phyloP scores from a whole-genome alignment of 306 rosid genomes.

The Vachellia pachyceras region DNA sequence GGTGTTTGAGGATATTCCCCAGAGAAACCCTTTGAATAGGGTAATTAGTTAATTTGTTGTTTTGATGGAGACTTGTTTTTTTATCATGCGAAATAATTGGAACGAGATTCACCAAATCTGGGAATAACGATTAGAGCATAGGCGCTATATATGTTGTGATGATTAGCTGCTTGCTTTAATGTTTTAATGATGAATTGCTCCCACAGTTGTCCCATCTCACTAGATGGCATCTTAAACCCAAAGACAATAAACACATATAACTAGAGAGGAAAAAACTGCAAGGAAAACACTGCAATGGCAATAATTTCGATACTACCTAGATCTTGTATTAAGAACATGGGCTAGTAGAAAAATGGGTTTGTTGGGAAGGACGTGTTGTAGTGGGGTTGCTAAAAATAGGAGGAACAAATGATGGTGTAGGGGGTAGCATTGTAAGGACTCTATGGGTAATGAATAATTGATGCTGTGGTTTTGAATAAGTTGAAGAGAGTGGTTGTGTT shows the following conservation, averaged over 20 bases:
- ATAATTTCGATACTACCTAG: background rate
- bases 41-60: background rate
- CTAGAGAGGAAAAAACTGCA: slow-evolving; percentile 1
- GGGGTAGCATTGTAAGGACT: slow-evolving; percentile 17
- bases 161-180: slow-evolving; percentile 16
- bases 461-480: slow-evolving; percentile 1
- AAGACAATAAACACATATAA: slow-evolving; percentile 19
- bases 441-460: slow-evolving; percentile 2
- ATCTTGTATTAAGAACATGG: too few relatives aligned
- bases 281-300: slow-evolving; percentile 12
- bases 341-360: background rate
- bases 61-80: background rate
- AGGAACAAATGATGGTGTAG: slow-evolving; percentile 37
- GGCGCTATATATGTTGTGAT: background rate
- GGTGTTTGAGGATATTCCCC: slow-evolving; percentile 20
- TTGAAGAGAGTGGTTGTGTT: slow-evolving; percentile 24
- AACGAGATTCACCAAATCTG: slow-evolving; percentile 25
- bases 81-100: slow-evolving; percentile 16
- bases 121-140: background rate
- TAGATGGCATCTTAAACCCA: background rate
- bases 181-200: slow-evolving; percentile 5
- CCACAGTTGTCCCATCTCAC: slow-evolving; percentile 23
- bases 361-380: slow-evolving; percentile 36
- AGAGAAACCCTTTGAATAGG: background rate
- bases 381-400: slow-evolving; percentile 43